Evolutionary conservation across 495 filamentous ascomycete species (phyloP).

Genomic region (Clohesyomyces aquaticus): DNA sequence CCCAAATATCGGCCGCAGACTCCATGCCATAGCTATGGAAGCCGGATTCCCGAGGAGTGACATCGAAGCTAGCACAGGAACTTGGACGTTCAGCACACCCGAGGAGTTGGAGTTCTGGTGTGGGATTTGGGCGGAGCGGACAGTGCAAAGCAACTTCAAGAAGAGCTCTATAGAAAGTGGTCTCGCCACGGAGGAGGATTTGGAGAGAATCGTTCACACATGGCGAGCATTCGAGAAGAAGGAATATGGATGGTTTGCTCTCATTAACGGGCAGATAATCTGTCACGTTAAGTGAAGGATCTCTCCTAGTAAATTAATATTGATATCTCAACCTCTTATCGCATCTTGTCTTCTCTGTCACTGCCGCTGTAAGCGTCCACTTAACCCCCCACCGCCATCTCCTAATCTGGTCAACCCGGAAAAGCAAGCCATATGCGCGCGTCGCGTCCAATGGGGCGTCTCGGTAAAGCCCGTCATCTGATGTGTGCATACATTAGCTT

Average conservation of each 20-base stretch:
- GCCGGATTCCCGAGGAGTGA: slow-evolving; percentile 51
- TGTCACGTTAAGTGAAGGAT: slow-evolving; percentile 41
- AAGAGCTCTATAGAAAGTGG: slow-evolving; percentile 48
- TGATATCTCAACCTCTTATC: too few species aligned
- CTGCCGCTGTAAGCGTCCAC: too few species aligned
- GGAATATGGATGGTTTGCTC: slow-evolving; percentile 57
- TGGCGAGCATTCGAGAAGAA: slow-evolving; percentile 54
- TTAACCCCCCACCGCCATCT: too few species aligned
- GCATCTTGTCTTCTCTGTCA: too few species aligned
- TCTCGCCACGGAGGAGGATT: slow-evolving; percentile 49
- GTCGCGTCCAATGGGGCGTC: background rate
- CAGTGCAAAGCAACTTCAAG: slow-evolving; percentile 49
- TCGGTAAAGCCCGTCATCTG: slow-evolving; percentile 20
- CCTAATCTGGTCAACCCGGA: background rate
- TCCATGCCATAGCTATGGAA: slow-evolving; percentile 56
- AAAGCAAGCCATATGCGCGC: slow-evolving; percentile 3
- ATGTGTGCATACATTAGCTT: slow-evolving; percentile 17
- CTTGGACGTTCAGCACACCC: slow-evolving; percentile 53
- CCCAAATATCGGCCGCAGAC: slow-evolving; percentile 55
- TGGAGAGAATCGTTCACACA: slow-evolving; percentile 49
- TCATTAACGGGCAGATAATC: slow-evolving; percentile 59
- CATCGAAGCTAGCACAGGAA: slow-evolving; percentile 48
- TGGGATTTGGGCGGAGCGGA: slow-evolving; percentile 53
- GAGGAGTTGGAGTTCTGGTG: slow-evolving; percentile 56
- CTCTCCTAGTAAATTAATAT: too few species aligned